Conservation (phyloP, 1,284 basidiomycete genomes). For the Ganoderma resinaceum region DNA sequence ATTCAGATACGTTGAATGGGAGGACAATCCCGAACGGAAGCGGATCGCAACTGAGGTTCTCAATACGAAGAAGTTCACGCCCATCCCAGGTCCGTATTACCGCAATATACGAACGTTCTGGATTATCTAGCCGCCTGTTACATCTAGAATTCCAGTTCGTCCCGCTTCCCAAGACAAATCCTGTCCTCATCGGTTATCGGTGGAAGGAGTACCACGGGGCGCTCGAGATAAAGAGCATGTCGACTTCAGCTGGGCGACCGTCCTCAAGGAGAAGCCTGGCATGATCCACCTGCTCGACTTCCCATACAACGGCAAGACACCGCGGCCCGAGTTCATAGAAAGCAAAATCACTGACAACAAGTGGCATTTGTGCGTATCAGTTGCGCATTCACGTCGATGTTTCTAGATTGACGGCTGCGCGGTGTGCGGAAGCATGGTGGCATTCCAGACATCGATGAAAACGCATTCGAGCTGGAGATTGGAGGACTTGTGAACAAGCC, state of each 20-base stretch:
- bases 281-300: conserved; percentile 61
- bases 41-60: conserved; percentile 48
- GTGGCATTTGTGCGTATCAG: conserved; percentile 51
- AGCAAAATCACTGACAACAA: conserved; percentile 55
- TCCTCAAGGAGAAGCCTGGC: conserved; percentile 60
- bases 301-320: conserved; percentile 60
- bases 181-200: conserved; percentile 56
- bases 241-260: conserved; percentile 60
- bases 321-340: conserved; percentile 48
- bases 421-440: conserved; percentile 59
- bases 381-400: neutral
- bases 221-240: conserved; percentile 55
- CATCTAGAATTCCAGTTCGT: conserved; percentile 55
- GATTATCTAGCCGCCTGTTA: neutral
- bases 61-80: conserved; percentile 48
- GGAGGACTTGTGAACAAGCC: conserved; percentile 56
- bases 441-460: conserved; percentile 52
- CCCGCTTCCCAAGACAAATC: conserved; percentile 59
- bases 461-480: conserved; percentile 54
- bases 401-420: neutral
- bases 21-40: conserved; percentile 53
- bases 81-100: conserved; percentile 46
- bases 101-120: neutral
- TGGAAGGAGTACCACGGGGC: conserved; percentile 64
- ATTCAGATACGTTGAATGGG: conserved; percentile 56